Conservation (phyloP, 2,329 filamentous ascomycete genomes). For the Trichoderma pleuroti region DNA sequence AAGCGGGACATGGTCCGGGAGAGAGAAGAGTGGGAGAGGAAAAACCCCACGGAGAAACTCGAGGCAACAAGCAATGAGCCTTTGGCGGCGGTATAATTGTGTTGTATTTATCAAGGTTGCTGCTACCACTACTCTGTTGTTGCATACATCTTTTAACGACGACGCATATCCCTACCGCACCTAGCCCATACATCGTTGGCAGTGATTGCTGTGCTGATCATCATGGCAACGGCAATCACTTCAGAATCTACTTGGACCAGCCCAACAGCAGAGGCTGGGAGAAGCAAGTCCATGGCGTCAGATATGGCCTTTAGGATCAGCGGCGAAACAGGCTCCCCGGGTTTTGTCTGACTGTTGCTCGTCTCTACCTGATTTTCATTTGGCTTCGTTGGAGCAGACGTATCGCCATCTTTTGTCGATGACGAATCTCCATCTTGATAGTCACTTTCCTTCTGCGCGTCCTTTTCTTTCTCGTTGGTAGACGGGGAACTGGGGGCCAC, state of each 20-base stretch:
- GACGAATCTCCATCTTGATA: conserved; percentile 20
- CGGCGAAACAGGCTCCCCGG: conserved; percentile 29
- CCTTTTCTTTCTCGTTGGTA: conserved; percentile 23
- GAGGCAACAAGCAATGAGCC: neutral
- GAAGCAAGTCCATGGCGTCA: conserved; percentile 58
- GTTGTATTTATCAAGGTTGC: neutral
- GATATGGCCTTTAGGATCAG: conserved; percentile 50
- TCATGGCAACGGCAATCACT: conserved; percentile 55
- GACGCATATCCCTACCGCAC: neutral
- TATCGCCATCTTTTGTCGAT: conserved; percentile 17
- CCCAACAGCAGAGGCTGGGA: conserved; percentile 58
- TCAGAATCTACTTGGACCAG: conserved; percentile 54
- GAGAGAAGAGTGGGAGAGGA: conserved; percentile 36
- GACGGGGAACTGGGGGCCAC: conserved; percentile 34
- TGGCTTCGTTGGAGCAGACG: conserved; percentile 32
- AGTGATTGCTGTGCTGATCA: conserved; percentile 14
- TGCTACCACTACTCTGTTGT: neutral
- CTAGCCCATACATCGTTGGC: conserved; percentile 2
- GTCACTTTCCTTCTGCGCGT: conserved; percentile 19
- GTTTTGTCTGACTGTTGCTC: conserved; percentile 30
- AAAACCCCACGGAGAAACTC: neutral
- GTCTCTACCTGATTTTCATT: conserved; percentile 35
- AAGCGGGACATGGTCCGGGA: conserved; percentile 37
- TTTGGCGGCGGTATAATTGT: neutral
- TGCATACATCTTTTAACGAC: neutral